phyloP scores from a whole-genome alignment of 2,329 filamentous ascomycete species.

The Claviceps sp. region DNA sequence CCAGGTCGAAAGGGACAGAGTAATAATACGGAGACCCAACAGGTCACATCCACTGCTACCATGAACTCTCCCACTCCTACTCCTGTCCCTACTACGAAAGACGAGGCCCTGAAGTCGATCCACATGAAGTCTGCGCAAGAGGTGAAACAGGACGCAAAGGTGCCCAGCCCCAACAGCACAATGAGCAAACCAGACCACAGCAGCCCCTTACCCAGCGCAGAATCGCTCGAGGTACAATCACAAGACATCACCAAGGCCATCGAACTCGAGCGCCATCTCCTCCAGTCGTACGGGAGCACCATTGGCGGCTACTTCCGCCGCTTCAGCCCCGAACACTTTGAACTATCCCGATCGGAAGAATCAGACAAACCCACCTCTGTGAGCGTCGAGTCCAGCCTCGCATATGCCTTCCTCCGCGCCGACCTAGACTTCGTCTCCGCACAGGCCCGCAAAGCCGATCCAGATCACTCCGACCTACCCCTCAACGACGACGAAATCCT shows the following conservation, averaged over 20 bases:
- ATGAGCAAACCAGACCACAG: conserved; percentile 23
- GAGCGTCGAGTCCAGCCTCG: conserved; percentile 64
- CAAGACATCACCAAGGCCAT: conserved; percentile 48
- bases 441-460: conserved; percentile 69
- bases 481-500: conserved; percentile 78
- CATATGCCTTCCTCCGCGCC: conserved; percentile 85
- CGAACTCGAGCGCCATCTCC: conserved; percentile 55
- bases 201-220: conserved; percentile 22
- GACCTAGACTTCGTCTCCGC: conserved; percentile 90
- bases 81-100: conserved; percentile 6
- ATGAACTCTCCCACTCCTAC: too few species aligned
- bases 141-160: conserved; percentile 23
- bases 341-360: conserved; percentile 20
- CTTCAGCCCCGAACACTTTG: conserved; percentile 72
- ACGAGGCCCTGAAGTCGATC: conserved; percentile 20
- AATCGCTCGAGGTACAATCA: conserved; percentile 34
- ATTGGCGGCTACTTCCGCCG: conserved; percentile 91
- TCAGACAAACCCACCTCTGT: conserved; percentile 26
- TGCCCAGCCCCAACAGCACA: conserved; percentile 18
- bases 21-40: neutral
- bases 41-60: too few species aligned
- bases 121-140: conserved; percentile 38
- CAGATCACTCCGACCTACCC: conserved; percentile 62
- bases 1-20: conserved; percentile 11
- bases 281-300: conserved; percentile 65